Evolutionary conservation across 306 rosid genomes (phyloP), one percentile per base, ranked within the genome.

Genomic region (Sechiopsis laciniata): DNA sequence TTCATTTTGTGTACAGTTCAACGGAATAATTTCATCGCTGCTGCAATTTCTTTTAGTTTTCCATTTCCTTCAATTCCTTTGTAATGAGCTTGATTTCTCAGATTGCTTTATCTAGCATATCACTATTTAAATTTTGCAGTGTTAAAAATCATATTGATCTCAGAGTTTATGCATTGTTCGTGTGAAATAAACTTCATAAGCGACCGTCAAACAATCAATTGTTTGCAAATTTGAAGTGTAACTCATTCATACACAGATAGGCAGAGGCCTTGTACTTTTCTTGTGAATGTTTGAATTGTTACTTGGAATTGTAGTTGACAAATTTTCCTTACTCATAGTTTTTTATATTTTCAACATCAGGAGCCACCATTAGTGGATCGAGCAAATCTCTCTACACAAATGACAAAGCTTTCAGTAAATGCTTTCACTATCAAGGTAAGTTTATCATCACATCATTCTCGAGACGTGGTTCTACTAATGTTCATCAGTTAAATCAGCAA

Each of bases 401-500:
- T 88, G 79, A 76, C 69, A 24, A 95, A 80, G 87, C 80, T 85
- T 71, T 86, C 93, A 14, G 79, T 81, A 35, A 91, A 89, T 80
- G 80, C 78, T 82, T 95, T 83, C 83, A 87, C 76, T 78, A 78
- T 75, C 1, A 88, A 91, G 99, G 98, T 90, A 85, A 72, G 55
- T 76, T 69, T 15, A 65, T 26, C 65, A 54, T 77, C 45, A 11
- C 65, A 0, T 76, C 75, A 4, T 77, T 48, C 61, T 32, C 68
- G 64, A 19, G 53, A 56, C 2, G 11, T 50, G 55, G n/a, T 45
- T 45, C 54, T 12, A 45, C 11, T n/a, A 3, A 61, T 7, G 16
- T 61, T 61, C 68, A 42, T 66, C 10, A 19, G 6, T 45, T 11
- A 11, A 67, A 67, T 66, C 19, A 20, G 19, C 55, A 46, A 10